Evolutionary conservation across 805 yeast species (phyloP).

Genomic region (Barnettozyma populi): DNA sequence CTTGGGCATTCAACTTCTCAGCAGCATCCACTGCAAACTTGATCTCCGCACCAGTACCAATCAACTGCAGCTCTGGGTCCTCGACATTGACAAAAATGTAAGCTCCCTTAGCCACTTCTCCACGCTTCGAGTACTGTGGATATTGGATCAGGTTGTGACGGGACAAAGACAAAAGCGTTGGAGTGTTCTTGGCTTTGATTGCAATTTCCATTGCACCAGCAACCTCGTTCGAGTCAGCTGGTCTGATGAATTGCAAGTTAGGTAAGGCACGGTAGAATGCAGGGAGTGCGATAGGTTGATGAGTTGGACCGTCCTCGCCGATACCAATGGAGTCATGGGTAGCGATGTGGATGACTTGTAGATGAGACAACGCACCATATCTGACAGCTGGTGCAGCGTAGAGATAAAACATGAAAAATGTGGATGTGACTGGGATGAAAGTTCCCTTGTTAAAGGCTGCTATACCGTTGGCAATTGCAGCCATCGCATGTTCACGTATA

Average conservation of each 20-base stretch:
- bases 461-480: constrained; percentile 29
- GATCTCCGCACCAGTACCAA: constrained; percentile 30
- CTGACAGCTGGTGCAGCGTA: constrained; percentile 51
- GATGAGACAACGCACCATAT: constrained; percentile 41
- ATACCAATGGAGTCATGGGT: constrained; percentile 55
- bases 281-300: constrained; percentile 49
- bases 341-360: constrained; percentile 45
- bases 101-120: constrained; percentile 25
- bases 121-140: constrained; percentile 21
- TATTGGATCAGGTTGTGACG: constrained; percentile 27
- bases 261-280: constrained; percentile 49
- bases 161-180: constrained; percentile 25
- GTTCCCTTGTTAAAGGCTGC: constrained; percentile 31
- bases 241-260: constrained; percentile 26
- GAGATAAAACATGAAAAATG: constrained; percentile 32
- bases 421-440: constrained; percentile 34
- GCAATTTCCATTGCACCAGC: constrained; percentile 31
- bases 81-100: constrained; percentile 23
- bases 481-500: constrained; percentile 33
- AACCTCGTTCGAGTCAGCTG: background rate
- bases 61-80: constrained; percentile 22
- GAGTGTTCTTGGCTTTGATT: constrained; percentile 18
- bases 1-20: constrained; percentile 20
- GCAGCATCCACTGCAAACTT: constrained; percentile 27
- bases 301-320: constrained; percentile 57